A percentile compares a stretch with the other conserved stretches of the same genome.
Evolutionary conservation across 257 asterid species (phyloP).

Genomic region (Solanum chiquidenum): DNA sequence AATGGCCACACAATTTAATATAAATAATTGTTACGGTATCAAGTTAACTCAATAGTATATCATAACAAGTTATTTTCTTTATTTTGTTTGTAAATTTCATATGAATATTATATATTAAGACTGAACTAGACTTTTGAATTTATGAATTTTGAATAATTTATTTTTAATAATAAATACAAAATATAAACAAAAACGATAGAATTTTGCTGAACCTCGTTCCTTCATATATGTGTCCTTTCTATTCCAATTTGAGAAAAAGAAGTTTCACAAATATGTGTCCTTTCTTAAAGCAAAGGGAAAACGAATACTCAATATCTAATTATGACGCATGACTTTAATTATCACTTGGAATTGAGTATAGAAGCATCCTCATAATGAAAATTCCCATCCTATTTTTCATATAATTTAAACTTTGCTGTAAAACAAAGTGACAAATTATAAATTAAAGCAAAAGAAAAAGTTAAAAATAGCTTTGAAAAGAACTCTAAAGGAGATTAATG

Average conservation of each 20-base stretch:
- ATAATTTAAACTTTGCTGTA: not conserved
- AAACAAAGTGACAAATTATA: not conserved
- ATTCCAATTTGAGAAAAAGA: not conserved
- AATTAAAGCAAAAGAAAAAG: not conserved
- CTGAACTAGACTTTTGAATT: not conserved
- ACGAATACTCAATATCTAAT: not conserved
- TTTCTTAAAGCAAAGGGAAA: not conserved
- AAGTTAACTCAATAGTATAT: not conserved
- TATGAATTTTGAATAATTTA: not conserved
- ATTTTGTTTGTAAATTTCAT: not conserved
- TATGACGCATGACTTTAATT: conserved; percentile 2
- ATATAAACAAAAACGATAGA: not conserved
- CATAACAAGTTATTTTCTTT: not conserved
- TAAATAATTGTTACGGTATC: not conserved
- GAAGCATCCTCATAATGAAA: not conserved
- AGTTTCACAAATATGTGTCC: not conserved
- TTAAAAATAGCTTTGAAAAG: not conserved
- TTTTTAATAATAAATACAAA: not conserved
- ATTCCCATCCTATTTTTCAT: not conserved
- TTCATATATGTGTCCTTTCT: not conserved
- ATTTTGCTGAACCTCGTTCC: accelerated
- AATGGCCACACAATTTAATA: not conserved
- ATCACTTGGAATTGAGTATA: not conserved
- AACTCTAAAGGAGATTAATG: not conserved
- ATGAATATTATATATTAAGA: not conserved